Percentiles rank a stretch among this genome's conserved stretches.
These are phyloP conservation scores for Ceratopteris richardii DNA, from an alignment of 75 land plant genomes.

Conservation along the genomic window DNA sequence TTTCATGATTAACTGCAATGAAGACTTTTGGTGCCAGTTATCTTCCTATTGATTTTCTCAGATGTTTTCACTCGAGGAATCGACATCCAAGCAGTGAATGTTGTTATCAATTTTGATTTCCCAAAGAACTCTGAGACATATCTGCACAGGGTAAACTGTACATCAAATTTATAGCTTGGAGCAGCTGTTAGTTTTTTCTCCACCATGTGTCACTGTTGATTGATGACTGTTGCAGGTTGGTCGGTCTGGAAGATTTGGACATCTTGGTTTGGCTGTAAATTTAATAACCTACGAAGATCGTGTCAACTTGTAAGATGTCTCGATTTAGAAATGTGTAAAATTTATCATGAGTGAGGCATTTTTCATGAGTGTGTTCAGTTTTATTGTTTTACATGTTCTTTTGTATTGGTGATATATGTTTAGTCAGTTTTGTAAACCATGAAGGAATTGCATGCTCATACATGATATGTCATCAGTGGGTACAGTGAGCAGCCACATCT, in stretches of 20 bases:
- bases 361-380: constrained; percentile 3
- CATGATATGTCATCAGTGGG: no score
- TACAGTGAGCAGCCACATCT: no score
- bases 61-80: constrained; percentile 35
- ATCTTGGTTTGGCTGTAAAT: constrained; percentile 35
- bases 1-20: not conserved
- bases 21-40: not conserved
- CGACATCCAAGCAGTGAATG: constrained; percentile 37
- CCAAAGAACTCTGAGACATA: constrained; percentile 37
- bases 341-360: not conserved
- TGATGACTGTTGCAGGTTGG: constrained; percentile 23
- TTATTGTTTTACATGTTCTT: not conserved
- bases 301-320: constrained; percentile 22
- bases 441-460: no score
- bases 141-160: constrained; percentile 27
- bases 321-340: not conserved
- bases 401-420: no score
- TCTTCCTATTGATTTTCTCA: no score
- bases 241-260: constrained; percentile 36
- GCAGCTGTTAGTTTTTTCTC: not conserved
- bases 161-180: not conserved
- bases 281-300: constrained; percentile 34
- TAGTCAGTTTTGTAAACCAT: not conserved
- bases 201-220: no score
- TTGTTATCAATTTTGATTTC: constrained; percentile 36